Evolutionary conservation across 2,329 filamentous ascomycete species (phyloP), one percentile per base, ranked within the genome.

Genomic region (Exophiala mesophila): DNA sequence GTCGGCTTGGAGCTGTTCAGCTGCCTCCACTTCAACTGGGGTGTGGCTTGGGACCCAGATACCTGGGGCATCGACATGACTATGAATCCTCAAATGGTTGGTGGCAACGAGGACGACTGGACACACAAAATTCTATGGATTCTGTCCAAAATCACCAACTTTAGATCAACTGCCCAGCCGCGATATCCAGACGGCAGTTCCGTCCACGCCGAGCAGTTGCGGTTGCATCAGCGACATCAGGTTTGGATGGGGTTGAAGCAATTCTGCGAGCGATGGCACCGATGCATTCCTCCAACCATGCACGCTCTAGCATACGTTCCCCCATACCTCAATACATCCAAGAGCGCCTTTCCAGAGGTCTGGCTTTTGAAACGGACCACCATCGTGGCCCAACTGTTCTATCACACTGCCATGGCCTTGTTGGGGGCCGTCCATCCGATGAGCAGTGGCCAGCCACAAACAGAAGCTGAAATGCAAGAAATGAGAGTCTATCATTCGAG

Each of bases 61-160:
- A 79, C 86, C 8, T 96, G 90, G 89, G 85, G 85, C 1, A 72
- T 96, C 13, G 82, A 94, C 56, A 80, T 92, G 72, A 76, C 84
- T 54, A 83, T 92, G 56, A 66, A 68, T 5, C 68, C 71, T 5
- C 69, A 77, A 43, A 67, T 45, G n/a, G 44, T 61, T 28, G 57
- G 71, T 5, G 83, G 82, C 8, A 72, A 78, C 26, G 88, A 95
- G 62, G 87, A 94, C 57, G 60, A 83, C 7, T 96, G 90, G 88
- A 85, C 88, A 13, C 84, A 94, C 58, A 80, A 86, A 19, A 94
- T 95, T 50, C 71, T 96, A 28, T 95, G 89, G 64, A 83, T 95
- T 51, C 76, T 94, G 36, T 88, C 85, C 35, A 94, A 89, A 60
- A 79, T 94, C 36, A 80, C 83, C 52, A 92, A 94, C 63, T 94